Conservation (phyloP, 2,329 filamentous ascomycete genomes). For the Nigrospora sphaerica region DNA sequence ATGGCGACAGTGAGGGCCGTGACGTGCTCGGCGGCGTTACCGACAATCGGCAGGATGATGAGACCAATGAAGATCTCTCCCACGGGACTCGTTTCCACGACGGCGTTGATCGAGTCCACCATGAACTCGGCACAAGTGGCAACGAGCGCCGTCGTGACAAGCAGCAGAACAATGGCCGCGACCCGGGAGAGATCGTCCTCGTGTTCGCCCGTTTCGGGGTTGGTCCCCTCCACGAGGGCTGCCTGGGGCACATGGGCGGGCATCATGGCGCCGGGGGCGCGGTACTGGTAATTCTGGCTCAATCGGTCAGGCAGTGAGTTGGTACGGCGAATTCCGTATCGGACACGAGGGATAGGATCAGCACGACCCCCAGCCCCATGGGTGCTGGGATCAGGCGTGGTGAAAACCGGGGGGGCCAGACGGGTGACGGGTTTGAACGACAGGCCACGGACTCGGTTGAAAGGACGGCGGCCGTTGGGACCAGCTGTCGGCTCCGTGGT, state of each 20-base stretch:
- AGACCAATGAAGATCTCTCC: constrained; percentile 64
- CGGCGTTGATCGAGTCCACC: constrained; percentile 58
- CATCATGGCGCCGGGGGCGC: constrained; percentile 42
- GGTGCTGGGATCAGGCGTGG: constrained; percentile 29
- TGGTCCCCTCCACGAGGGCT: constrained; percentile 21
- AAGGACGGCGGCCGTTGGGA: constrained; percentile 31
- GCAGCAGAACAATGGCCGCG: constrained; percentile 53
- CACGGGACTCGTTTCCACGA: constrained; percentile 48
- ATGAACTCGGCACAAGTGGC: constrained; percentile 65
- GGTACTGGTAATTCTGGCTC: constrained; percentile 34
- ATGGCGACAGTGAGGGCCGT: constrained; percentile 64
- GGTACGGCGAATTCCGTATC: constrained; percentile 63
- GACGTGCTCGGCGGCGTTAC: constrained; percentile 67
- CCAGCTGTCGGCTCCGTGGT: constrained; percentile 16
- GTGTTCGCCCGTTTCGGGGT: constrained; percentile 23
- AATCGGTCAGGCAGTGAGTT: constrained; percentile 68
- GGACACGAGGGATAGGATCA: constrained; percentile 48
- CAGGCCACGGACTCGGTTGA: constrained; percentile 50
- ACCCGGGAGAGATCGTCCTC: constrained; percentile 45
- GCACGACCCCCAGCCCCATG: constrained; percentile 19
- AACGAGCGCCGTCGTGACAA: constrained; percentile 58
- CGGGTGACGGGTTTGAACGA: constrained; percentile 58
- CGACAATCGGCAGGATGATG: constrained; percentile 66
- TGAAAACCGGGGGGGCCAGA: constrained; percentile 66
- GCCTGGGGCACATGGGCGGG: constrained; percentile 37